phyloP scores from a whole-genome alignment of 164 flowering plant genomes.

The grape (Vitis vinifera) region DNA sequence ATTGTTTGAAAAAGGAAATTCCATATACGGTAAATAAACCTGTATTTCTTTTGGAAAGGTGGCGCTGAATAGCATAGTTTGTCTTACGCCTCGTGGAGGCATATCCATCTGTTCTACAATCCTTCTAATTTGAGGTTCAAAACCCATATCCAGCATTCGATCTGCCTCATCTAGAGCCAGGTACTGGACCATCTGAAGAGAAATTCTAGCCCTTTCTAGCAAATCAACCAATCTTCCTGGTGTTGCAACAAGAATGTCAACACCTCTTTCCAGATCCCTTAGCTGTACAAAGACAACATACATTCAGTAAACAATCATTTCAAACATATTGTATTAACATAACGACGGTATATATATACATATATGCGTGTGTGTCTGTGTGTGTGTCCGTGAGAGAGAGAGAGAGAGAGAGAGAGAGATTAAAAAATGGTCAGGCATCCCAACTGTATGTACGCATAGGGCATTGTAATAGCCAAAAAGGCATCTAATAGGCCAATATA shows the following conservation, averaged over 20 bases:
- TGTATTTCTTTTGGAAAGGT: constrained; percentile 17
- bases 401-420: background rate
- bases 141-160: constrained; percentile 18
- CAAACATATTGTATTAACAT: background rate
- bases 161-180: constrained; percentile 13
- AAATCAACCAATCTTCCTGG: constrained; percentile 6
- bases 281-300: background rate
- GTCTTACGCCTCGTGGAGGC: constrained; percentile 11
- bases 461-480: background rate
- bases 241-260: constrained; percentile 11
- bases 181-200: background rate
- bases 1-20: background rate
- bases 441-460: background rate
- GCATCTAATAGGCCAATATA: background rate
- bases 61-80: constrained; percentile 15
- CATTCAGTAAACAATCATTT: background rate
- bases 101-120: constrained; percentile 13
- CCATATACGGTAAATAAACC: background rate
- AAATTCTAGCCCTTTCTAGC: constrained; percentile 5
- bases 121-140: constrained; percentile 14
- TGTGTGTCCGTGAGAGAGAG: too few species aligned
- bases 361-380: too few species aligned
- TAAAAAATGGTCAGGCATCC: background rate
- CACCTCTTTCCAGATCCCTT: constrained; percentile 6
- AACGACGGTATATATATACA: background rate